phyloP scores from a whole-genome alignment of 768 basidiomycete species.

The Chalciporus piperatus region DNA sequence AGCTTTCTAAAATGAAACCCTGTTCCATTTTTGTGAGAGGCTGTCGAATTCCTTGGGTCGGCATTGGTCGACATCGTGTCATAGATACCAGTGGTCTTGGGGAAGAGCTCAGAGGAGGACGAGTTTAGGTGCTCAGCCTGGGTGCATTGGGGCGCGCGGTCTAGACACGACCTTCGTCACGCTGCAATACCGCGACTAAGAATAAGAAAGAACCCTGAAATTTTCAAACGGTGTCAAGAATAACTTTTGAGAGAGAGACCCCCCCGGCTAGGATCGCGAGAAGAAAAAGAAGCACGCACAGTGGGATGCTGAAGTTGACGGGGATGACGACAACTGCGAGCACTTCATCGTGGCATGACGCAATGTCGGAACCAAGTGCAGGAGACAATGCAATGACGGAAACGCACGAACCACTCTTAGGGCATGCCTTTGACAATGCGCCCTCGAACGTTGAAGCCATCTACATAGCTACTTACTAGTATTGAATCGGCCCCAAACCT shows the following conservation, averaged over 20 bases:
- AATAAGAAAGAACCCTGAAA: slow-evolving; percentile 5
- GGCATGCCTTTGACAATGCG: not conserved
- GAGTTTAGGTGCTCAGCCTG: too few relatives aligned
- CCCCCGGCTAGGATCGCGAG: not conserved
- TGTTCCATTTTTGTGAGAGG: slow-evolving; percentile 16
- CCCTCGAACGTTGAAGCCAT: not conserved
- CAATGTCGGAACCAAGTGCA: not conserved
- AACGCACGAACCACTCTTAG: too few relatives aligned
- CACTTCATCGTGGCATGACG: not conserved
- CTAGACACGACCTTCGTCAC: not conserved
- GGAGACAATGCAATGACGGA: not conserved
- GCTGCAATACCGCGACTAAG: slow-evolving; percentile 18
- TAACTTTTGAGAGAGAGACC: not conserved
- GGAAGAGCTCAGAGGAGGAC: too few relatives aligned
- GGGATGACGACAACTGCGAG: too few relatives aligned
- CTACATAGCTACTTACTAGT: too few relatives aligned
- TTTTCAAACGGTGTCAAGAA: not conserved
- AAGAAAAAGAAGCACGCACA: not conserved
- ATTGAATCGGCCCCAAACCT: not conserved
- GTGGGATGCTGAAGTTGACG: too few relatives aligned
- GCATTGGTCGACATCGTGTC: slow-evolving; percentile 2
- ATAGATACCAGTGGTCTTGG: too few relatives aligned
- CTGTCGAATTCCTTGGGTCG: not conserved
- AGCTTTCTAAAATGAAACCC: slow-evolving; percentile 13
- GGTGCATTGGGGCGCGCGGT: not conserved